Evolutionary conservation across 192 early-diverging fungal species (phyloP).

Genomic region (Coemansia sp.): DNA sequence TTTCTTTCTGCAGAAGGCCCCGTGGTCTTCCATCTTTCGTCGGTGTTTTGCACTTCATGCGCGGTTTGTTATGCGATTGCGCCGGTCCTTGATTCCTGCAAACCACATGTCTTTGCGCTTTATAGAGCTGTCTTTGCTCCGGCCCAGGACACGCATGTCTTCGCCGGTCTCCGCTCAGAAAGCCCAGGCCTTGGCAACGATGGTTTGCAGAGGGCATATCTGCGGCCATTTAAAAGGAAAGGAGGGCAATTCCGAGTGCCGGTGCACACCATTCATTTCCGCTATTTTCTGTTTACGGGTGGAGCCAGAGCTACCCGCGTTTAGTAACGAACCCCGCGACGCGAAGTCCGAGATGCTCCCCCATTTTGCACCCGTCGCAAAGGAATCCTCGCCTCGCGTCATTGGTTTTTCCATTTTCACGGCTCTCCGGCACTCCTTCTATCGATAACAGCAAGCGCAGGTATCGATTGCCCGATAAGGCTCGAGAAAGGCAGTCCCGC

Average conservation of each 20-base stretch:
- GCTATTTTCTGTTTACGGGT: not conserved
- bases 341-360: not conserved
- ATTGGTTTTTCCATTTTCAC: not conserved
- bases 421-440: too few relatives aligned
- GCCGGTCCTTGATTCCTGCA: too few relatives aligned
- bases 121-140: too few relatives aligned
- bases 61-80: not conserved
- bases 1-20: not conserved
- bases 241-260: not conserved
- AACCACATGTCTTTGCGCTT: too few relatives aligned
- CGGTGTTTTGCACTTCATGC: too few relatives aligned
- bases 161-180: too few relatives aligned
- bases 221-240: not conserved
- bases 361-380: not conserved
- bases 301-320: not conserved
- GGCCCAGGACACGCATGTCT: too few relatives aligned
- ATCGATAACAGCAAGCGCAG: too few relatives aligned
- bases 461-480: too few relatives aligned
- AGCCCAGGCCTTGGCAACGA: too few relatives aligned
- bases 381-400: not conserved
- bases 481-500: too few relatives aligned
- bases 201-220: too few relatives aligned
- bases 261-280: not conserved
- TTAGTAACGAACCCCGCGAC: slow-evolving; percentile 5
- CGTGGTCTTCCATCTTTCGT: not conserved